phyloP scores from a whole-genome alignment of 768 basidiomycete species.

The Baorangia bicolor region DNA sequence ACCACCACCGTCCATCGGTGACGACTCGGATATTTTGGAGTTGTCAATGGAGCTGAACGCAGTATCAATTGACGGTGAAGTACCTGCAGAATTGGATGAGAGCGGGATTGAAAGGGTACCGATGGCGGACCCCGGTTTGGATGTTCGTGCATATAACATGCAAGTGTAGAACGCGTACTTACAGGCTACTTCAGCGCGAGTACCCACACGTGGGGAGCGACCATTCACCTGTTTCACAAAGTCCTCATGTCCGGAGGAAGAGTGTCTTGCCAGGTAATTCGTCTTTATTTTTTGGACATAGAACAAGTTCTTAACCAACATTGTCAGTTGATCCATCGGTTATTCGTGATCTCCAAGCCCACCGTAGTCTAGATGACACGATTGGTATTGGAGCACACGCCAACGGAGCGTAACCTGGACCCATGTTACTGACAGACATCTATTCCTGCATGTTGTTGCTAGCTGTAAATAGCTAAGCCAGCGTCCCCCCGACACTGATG shows the following conservation, averaged over 20 bases:
- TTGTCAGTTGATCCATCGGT: slow-evolving; percentile 82
- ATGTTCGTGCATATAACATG: slow-evolving; percentile 52
- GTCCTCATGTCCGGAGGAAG: slow-evolving; percentile 89
- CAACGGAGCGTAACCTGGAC: slow-evolving; percentile 27
- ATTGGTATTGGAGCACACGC: slow-evolving; percentile 30
- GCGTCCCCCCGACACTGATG: slow-evolving; percentile 23
- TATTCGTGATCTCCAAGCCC: slow-evolving; percentile 82
- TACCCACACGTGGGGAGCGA: slow-evolving; percentile 66
- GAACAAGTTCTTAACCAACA: slow-evolving; percentile 15
- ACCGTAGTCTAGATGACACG: slow-evolving; percentile 74
- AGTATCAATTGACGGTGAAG: slow-evolving; percentile 68
- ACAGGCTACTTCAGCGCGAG: slow-evolving; percentile 47
- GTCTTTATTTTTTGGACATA: slow-evolving; percentile 5
- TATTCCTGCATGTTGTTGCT: slow-evolving; percentile 18
- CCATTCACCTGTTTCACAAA: slow-evolving; percentile 54
- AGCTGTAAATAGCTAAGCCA: slow-evolving; percentile 24
- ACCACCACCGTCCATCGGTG: slow-evolving; percentile 70
- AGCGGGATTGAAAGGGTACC: slow-evolving; percentile 85
- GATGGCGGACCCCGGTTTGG: slow-evolving; percentile 87
- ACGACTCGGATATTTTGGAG: slow-evolving; percentile 86
- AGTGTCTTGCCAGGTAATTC: slow-evolving; percentile 84
- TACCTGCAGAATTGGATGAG: slow-evolving; percentile 70
- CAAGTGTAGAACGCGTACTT: slow-evolving; percentile 17
- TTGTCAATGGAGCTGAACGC: slow-evolving; percentile 88
- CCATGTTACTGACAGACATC: slow-evolving; percentile 14